phyloP scores from a whole-genome alignment of 192 early-diverging fungal species.

The Funneliformis geosporum region DNA sequence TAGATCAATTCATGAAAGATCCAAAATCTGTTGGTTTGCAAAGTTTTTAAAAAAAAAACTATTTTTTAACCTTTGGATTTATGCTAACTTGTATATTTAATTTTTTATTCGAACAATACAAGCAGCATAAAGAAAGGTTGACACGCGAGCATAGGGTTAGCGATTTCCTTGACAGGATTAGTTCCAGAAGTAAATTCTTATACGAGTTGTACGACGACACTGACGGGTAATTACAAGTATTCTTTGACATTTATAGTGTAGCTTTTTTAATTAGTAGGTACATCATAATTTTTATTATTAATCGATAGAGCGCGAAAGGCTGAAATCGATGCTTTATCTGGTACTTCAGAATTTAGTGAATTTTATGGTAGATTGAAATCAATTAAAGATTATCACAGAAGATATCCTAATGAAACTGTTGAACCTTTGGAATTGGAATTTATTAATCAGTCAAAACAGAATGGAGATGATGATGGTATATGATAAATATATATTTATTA shows the following conservation, averaged over 20 bases:
- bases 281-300: not conserved
- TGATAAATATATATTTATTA: conserved; percentile 16
- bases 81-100: not conserved
- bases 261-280: not conserved
- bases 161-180: conserved; percentile 70
- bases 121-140: conserved; percentile 76
- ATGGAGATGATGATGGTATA: conserved; percentile 39
- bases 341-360: conserved; percentile 70
- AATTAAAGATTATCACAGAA: conserved; percentile 80
- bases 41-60: not conserved
- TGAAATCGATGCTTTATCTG: conserved; percentile 73
- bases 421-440: conserved; percentile 84
- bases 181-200: conserved; percentile 61
- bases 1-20: conserved; percentile 75
- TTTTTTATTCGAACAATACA: not conserved
- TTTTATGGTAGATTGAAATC: conserved; percentile 84
- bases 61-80: conserved; percentile 16
- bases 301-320: conserved; percentile 57
- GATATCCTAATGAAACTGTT: conserved; percentile 73
- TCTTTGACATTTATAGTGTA: not conserved
- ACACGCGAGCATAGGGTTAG: conserved; percentile 79
- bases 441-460: conserved; percentile 54
- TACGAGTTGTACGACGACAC: conserved; percentile 67
- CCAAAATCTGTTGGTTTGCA: conserved; percentile 59
- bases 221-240: conserved; percentile 8